Percentiles rank a stretch among this genome's conserved stretches.
Conservation (phyloP, 2,329 filamentous ascomycete species). For the Verticillium longisporum region DNA sequence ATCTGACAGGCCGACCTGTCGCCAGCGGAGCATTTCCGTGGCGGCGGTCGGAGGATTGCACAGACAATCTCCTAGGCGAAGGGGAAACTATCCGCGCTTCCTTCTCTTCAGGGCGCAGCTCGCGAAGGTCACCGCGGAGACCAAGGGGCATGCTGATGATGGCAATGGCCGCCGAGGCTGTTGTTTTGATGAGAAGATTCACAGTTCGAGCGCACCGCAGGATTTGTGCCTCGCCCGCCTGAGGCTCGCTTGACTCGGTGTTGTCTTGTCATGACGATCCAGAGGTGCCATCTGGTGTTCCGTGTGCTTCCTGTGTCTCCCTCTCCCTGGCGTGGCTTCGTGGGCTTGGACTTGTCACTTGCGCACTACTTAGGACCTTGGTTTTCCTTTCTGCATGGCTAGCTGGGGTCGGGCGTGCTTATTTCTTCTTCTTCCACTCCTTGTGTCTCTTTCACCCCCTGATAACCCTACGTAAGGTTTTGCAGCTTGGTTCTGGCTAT, state of each 20-base stretch:
- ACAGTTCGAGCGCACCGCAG: not conserved
- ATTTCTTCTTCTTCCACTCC: not conserved
- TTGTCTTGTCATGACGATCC: not conserved
- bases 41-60: conserved; percentile 7
- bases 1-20: not conserved
- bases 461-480: not conserved
- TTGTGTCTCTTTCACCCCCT: not conserved
- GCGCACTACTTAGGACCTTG: not conserved
- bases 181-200: not conserved
- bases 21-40: not conserved
- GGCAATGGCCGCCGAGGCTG: not conserved
- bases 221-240: not conserved
- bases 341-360: not conserved
- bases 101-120: not conserved
- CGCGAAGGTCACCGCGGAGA: not conserved
- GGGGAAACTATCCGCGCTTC: conserved; percentile 1
- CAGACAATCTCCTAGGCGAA: conserved; percentile 3
- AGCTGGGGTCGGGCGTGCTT: not conserved
- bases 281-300: not conserved
- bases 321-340: not conserved
- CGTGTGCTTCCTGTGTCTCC: not conserved
- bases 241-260: not conserved
- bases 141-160: not conserved
- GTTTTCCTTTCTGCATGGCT: not conserved
- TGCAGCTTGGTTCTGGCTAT: not conserved